Conservation (phyloP, 1,284 basidiomycete genomes). For the Austroboletus niveus region DNA sequence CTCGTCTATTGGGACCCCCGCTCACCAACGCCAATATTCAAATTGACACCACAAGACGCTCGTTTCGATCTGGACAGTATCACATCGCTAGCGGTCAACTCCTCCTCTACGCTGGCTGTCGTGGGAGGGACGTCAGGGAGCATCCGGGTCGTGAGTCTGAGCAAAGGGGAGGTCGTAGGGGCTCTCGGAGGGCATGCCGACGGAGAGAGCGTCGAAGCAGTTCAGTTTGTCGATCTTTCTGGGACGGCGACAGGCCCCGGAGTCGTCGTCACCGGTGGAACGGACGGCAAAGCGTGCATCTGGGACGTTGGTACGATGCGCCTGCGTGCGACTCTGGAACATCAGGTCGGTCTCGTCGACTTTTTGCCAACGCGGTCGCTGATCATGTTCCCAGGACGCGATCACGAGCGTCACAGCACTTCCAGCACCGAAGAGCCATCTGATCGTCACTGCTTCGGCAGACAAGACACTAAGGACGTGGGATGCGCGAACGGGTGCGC, state of each 20-base stretch:
- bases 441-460: conserved; percentile 82
- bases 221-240: conserved; percentile 82
- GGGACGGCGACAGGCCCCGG: conserved; percentile 54
- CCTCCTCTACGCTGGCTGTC: conserved; percentile 82
- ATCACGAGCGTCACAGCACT: conserved; percentile 80
- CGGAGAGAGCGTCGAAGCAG: conserved; percentile 88
- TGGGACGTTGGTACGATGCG: conserved; percentile 91
- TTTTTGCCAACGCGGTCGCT: not conserved
- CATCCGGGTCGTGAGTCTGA: conserved; percentile 82
- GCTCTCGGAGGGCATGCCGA: conserved; percentile 83
- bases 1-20: conserved; percentile 94
- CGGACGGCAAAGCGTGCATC: conserved; percentile 91
- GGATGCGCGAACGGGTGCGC: conserved; percentile 85
- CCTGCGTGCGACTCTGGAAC: conserved; percentile 75
- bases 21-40: conserved; percentile 74
- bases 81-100: conserved; percentile 84
- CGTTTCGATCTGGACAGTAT: conserved; percentile 80
- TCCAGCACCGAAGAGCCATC: conserved; percentile 68
- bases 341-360: conserved; percentile 55
- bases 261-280: conserved; percentile 84
- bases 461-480: conserved; percentile 88
- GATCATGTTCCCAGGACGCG: conserved; percentile 59
- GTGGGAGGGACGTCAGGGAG: conserved; percentile 85
- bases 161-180: conserved; percentile 81
- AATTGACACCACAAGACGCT: conserved; percentile 72